Percentiles rank a stretch among this genome's conserved stretches.
Conservation (phyloP, 148 eudicot genomes). For the Nyssa sinensis region DNA sequence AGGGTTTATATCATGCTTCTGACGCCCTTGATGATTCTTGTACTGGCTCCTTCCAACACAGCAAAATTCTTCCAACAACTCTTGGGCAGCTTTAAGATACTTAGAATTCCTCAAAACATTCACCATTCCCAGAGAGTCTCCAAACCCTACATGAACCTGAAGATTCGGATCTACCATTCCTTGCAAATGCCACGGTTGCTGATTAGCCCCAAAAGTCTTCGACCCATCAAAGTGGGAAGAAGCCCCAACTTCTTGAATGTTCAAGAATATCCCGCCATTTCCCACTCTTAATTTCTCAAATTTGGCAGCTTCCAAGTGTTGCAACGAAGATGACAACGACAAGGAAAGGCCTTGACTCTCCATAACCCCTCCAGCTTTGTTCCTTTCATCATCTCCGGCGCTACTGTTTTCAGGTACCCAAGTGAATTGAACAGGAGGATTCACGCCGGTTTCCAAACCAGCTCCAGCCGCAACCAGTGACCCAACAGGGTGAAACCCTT, state of each 20-base stretch:
- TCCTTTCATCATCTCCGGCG: not conserved
- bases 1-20: constrained; percentile 27
- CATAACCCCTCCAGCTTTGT: not conserved
- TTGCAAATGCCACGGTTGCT: not conserved
- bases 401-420: not conserved
- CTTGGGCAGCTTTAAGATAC: constrained; percentile 71
- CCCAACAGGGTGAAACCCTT: constrained; percentile 18
- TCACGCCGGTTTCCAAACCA: not conserved
- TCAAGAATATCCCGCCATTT: constrained; percentile 8
- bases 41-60: constrained; percentile 69
- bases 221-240: constrained; percentile 13
- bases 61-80: constrained; percentile 77
- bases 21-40: constrained; percentile 37
- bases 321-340: constrained; percentile 25
- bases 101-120: constrained; percentile 36
- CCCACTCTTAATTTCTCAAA: constrained; percentile 22
- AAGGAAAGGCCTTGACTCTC: constrained; percentile 30
- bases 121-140: constrained; percentile 8
- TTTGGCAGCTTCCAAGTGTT: constrained; percentile 17
- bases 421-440: constrained; percentile 9
- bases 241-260: constrained; percentile 15
- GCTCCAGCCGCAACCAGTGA: too few relatives aligned
- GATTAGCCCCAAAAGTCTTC: not conserved
- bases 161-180: not conserved
- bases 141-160: constrained; percentile 16